A percentile compares a stretch with the other conserved stretches of the same genome.
Evolutionary conservation across 2,329 filamentous ascomycete species (phyloP).

Genomic region (Colletotrichum higginsianum): DNA sequence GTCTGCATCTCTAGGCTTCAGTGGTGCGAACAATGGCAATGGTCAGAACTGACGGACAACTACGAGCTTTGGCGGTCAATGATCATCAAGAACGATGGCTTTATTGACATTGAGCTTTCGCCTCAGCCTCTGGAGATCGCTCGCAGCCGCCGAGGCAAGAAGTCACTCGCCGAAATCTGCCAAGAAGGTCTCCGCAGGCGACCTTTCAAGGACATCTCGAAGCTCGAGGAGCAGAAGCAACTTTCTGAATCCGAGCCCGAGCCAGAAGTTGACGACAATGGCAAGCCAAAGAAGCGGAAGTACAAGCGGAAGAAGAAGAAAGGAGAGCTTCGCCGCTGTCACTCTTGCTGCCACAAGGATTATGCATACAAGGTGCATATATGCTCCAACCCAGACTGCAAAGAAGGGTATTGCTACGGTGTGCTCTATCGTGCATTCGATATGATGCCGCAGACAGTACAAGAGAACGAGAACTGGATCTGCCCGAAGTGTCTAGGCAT

Average conservation of each 20-base stretch:
- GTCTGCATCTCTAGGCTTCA: constrained; percentile 86
- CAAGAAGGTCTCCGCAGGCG: constrained; percentile 86
- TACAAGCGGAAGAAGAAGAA: constrained; percentile 68
- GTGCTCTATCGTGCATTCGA: constrained; percentile 93
- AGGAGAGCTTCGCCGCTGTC: constrained; percentile 75
- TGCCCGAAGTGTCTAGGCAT: constrained; percentile 90
- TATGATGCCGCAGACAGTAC: constrained; percentile 84
- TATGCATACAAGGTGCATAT: constrained; percentile 87
- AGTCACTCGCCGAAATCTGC: constrained; percentile 91
- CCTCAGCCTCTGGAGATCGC: constrained; percentile 81
- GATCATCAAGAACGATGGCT: constrained; percentile 81
- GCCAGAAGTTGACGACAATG: constrained; percentile 71
- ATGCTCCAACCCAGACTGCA: constrained; percentile 80
- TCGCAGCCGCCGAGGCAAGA: constrained; percentile 76
- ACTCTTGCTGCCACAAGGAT: constrained; percentile 87
- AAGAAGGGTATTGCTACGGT: constrained; percentile 90
- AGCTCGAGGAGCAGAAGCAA: constrained; percentile 65
- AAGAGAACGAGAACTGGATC: constrained; percentile 87
- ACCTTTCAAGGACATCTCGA: constrained; percentile 87
- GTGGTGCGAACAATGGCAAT: constrained; percentile 95
- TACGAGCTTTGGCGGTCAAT: constrained; percentile 88
- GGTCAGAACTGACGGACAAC: constrained; percentile 81
- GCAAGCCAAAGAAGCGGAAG: constrained; percentile 73
- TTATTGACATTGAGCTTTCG: constrained; percentile 74
- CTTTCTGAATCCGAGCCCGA: constrained; percentile 66